These are phyloP conservation scores for Sistotremastrum suecicum DNA, from an alignment of 768 basidiomycete genomes.

Conservation along the genomic window DNA sequence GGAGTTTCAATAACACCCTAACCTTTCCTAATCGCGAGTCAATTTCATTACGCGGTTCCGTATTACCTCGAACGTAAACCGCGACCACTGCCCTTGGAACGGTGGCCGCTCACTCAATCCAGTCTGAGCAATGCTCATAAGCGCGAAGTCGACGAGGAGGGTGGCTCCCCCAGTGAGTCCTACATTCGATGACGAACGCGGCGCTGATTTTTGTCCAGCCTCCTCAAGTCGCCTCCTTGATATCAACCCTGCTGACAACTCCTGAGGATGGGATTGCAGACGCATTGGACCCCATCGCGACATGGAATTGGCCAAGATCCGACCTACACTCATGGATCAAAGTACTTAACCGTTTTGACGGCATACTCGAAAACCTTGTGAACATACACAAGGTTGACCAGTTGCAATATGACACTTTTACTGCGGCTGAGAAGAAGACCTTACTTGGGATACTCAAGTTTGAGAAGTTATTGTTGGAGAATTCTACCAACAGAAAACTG, in stretches of 20 bases:
- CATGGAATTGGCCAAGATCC: slow-evolving; percentile 91
- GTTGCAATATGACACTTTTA: slow-evolving; percentile 69
- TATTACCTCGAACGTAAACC: no score
- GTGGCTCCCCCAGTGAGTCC: slow-evolving; percentile 57
- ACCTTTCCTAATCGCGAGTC: no score
- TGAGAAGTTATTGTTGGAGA: slow-evolving; percentile 82
- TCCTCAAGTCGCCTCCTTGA: slow-evolving; percentile 69
- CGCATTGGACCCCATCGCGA: slow-evolving; percentile 52
- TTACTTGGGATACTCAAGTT: slow-evolving; percentile 79
- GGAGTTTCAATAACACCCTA: no score
- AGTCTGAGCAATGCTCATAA: slow-evolving; percentile 61
- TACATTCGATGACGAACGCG: neutral
- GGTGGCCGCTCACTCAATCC: slow-evolving; percentile 1
- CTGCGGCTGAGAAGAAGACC: slow-evolving; percentile 55
- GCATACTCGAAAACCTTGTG: slow-evolving; percentile 70
- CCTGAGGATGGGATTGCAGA: slow-evolving; percentile 58
- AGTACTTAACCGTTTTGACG: slow-evolving; percentile 92
- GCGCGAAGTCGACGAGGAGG: slow-evolving; percentile 47
- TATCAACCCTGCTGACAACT: slow-evolving; percentile 51
- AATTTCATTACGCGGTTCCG: no score
- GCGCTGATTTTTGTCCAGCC: slow-evolving; percentile 28
- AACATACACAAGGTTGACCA: slow-evolving; percentile 76
- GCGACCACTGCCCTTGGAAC: neutral
- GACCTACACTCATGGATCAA: slow-evolving; percentile 96
- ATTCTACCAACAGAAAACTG: slow-evolving; percentile 94